These are phyloP conservation scores for Laetiporus sulphureus DNA, from an alignment of 1,284 basidiomycete species.

Conservation along the genomic window DNA sequence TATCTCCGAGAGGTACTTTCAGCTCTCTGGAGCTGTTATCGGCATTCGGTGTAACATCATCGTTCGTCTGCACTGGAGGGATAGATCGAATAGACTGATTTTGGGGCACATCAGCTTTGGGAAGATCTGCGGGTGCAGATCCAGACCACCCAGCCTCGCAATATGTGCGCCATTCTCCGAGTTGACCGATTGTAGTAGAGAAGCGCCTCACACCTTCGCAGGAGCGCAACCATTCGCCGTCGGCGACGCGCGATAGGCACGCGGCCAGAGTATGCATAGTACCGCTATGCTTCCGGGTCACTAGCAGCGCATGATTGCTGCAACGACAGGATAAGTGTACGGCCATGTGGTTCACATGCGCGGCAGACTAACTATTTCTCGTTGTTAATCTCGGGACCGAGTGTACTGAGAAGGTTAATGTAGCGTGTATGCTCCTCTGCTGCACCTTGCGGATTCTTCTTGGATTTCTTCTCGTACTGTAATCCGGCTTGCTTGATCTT, in stretches of 20 bases:
- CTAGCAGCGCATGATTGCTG: slow-evolving; percentile 60
- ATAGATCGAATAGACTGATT: no score
- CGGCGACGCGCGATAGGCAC: slow-evolving; percentile 59
- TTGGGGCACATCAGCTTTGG: slow-evolving; percentile 22
- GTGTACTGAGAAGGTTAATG: slow-evolving; percentile 61
- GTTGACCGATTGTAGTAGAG: slow-evolving; percentile 55
- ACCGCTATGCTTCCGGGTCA: slow-evolving; percentile 54
- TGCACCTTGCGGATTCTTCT: slow-evolving; percentile 62
- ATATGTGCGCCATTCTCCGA: slow-evolving; percentile 64
- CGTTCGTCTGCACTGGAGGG: background rate
- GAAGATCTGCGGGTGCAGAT: slow-evolving; percentile 45
- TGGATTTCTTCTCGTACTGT: slow-evolving; percentile 70
- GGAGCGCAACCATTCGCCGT: slow-evolving; percentile 68
- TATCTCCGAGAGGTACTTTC: slow-evolving; percentile 6
- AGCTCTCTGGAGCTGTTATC: background rate
- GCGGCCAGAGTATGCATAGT: slow-evolving; percentile 58
- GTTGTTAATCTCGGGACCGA: slow-evolving; percentile 72
- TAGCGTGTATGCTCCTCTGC: slow-evolving; percentile 72
- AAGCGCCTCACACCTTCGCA: slow-evolving; percentile 64
- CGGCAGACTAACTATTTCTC: slow-evolving; percentile 59
- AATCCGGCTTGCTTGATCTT: slow-evolving; percentile 74
- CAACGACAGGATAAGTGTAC: background rate
- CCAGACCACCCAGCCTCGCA: slow-evolving; percentile 73
- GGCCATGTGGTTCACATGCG: background rate
- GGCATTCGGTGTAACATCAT: background rate